Evolutionary conservation across 2,329 filamentous ascomycete species (phyloP).

Genomic region (Fusarium ramigenum): DNA sequence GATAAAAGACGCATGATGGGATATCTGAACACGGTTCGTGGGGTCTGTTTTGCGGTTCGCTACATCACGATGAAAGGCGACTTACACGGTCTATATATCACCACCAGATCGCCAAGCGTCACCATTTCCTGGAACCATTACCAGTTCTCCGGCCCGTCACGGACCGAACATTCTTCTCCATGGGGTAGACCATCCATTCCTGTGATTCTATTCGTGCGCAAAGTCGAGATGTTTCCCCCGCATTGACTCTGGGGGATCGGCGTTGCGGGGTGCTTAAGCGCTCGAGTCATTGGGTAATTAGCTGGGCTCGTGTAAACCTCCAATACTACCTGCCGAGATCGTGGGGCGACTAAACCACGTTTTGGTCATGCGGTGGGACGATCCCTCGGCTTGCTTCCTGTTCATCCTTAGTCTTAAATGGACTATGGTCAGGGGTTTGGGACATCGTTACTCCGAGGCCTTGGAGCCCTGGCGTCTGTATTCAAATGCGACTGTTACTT

Average conservation of each 20-base stretch:
- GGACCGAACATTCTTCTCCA: not conserved
- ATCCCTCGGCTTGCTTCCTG: not conserved
- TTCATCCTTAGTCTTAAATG: not conserved
- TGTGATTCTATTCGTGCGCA: conserved; percentile 21
- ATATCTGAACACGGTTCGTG: not conserved
- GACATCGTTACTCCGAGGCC: too few species aligned
- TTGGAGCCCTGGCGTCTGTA: not conserved
- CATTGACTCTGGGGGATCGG: conserved; percentile 16
- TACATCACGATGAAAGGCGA: not conserved
- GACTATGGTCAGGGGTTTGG: too few species aligned
- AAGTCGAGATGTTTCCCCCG: not conserved
- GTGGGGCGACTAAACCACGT: not conserved
- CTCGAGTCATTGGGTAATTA: conserved; percentile 7
- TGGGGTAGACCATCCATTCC: not conserved
- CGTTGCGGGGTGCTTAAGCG: conserved; percentile 23
- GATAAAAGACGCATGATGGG: conserved; percentile 10
- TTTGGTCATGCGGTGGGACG: not conserved
- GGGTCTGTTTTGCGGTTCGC: too few species aligned
- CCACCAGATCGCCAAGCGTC: too few species aligned
- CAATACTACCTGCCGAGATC: not conserved
- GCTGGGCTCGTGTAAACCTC: not conserved
- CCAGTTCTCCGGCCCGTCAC: not conserved
- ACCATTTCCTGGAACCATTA: not conserved
- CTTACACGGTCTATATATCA: not conserved
- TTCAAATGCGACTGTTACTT: not conserved